Evolutionary conservation across 371 early-diverging fungal species (phyloP).

Genomic region (Mortierella sp.): DNA sequence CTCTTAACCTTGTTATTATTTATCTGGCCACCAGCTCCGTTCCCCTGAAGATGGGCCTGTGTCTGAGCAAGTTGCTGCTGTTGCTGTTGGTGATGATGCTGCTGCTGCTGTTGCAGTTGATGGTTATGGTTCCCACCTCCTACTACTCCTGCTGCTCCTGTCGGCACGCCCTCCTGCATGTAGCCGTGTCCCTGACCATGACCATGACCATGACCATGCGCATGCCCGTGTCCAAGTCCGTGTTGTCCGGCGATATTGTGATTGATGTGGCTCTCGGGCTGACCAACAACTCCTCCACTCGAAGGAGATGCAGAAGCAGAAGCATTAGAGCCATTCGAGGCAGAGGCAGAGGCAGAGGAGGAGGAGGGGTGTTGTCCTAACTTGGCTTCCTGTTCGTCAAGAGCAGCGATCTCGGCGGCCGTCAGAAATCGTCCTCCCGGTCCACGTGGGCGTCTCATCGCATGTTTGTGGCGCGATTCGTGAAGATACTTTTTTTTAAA

Average conservation of each 20-base stretch:
- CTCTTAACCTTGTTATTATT: slow-evolving; percentile 5
- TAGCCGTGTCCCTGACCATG: background rate
- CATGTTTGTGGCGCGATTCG: slow-evolving; percentile 97
- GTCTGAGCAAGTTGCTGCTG: slow-evolving; percentile 15
- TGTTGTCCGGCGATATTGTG: background rate
- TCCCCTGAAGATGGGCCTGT: no score
- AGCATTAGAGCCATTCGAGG: background rate
- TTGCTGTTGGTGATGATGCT: slow-evolving; percentile 14
- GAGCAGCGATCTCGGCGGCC: slow-evolving; percentile 68
- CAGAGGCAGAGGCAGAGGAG: background rate
- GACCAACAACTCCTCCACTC: background rate
- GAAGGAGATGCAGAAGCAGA: background rate
- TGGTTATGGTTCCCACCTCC: background rate
- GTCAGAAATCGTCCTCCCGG: slow-evolving; percentile 90
- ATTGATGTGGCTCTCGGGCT: background rate
- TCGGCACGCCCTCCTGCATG: background rate
- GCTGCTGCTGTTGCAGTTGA: slow-evolving; percentile 14
- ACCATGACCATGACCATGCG: background rate
- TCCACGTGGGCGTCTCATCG: slow-evolving; percentile 95
- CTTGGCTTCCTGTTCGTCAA: slow-evolving; percentile 59
- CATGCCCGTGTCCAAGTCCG: background rate
- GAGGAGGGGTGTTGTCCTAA: background rate
- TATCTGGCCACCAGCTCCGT: background rate
- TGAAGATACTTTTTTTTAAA: slow-evolving; percentile 80
- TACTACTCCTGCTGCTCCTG: background rate